These are phyloP conservation scores for Erysimum cheiri DNA, from an alignment of 441 rosid species.

Conservation along the genomic window DNA sequence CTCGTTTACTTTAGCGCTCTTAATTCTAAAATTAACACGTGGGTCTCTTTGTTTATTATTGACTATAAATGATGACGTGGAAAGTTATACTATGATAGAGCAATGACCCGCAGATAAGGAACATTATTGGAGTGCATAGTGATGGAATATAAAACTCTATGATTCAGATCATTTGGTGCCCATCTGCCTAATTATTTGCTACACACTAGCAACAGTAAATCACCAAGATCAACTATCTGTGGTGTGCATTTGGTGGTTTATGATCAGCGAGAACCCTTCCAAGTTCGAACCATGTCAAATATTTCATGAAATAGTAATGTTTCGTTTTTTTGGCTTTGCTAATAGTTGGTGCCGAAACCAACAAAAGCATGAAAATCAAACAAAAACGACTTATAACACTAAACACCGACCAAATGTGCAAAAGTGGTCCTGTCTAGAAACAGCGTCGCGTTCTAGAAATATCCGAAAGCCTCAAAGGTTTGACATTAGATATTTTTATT, in stretches of 20 bases:
- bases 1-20: neutral
- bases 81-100: neutral
- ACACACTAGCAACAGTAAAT: neutral
- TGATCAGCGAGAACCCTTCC: neutral
- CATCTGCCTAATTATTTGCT: conserved; percentile 9
- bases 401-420: conserved; percentile 22
- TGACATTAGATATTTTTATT: neutral
- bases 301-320: neutral
- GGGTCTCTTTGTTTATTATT: neutral
- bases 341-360: neutral
- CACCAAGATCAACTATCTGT: neutral
- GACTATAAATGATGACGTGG: conserved; percentile 5
- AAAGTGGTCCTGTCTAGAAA: conserved; percentile 8
- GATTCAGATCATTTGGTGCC: neutral
- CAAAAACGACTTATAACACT: neutral
- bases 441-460: neutral
- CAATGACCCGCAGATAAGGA: neutral
- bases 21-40: conserved; percentile 18
- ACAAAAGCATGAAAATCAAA: neutral
- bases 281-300: neutral
- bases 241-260: neutral
- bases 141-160: conserved; percentile 1
- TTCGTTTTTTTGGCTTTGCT: neutral
- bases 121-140: neutral
- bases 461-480: neutral